Evolutionary conservation across 352 stramenopile species (phyloP).

Genomic region (Bremia lactucae): DNA sequence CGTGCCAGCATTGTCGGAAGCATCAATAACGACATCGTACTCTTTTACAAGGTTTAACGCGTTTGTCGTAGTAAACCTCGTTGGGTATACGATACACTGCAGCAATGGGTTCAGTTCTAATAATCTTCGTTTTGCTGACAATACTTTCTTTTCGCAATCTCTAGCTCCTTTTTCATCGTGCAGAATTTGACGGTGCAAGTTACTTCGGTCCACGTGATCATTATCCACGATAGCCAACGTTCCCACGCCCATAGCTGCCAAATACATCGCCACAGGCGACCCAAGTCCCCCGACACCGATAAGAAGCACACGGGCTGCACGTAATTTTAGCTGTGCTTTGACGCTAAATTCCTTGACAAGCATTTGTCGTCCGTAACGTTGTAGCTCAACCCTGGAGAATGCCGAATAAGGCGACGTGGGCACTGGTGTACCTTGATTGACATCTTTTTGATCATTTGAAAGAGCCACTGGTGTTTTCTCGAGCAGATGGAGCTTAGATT

Average conservation of each 20-base stretch:
- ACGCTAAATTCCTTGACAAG: constrained; percentile 88
- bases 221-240: constrained; percentile 90
- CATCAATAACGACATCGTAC: constrained; percentile 91
- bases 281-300: constrained; percentile 93
- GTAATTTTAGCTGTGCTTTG: constrained; percentile 76
- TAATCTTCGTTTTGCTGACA: constrained; percentile 61
- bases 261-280: constrained; percentile 90
- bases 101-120: constrained; percentile 78
- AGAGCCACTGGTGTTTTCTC: background rate
- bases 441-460: constrained; percentile 1
- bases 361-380: constrained; percentile 93
- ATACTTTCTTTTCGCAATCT: constrained; percentile 77
- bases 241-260: constrained; percentile 91
- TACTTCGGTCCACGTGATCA: constrained; percentile 92
- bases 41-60: constrained; percentile 56
- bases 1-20: constrained; percentile 92
- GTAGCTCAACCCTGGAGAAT: constrained; percentile 38
- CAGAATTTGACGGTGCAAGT: constrained; percentile 95
- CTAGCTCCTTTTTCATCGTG: constrained; percentile 78
- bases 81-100: constrained; percentile 28
- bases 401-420: constrained; percentile 23
- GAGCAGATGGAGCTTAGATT: constrained; percentile 4
- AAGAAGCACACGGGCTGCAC: constrained; percentile 74
- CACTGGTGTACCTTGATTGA: background rate
- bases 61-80: constrained; percentile 68